Evolutionary conservation across 106 monocot species (phyloP), one percentile per base, ranked within the genome.

Genomic region (Apostasia ramifera): DNA sequence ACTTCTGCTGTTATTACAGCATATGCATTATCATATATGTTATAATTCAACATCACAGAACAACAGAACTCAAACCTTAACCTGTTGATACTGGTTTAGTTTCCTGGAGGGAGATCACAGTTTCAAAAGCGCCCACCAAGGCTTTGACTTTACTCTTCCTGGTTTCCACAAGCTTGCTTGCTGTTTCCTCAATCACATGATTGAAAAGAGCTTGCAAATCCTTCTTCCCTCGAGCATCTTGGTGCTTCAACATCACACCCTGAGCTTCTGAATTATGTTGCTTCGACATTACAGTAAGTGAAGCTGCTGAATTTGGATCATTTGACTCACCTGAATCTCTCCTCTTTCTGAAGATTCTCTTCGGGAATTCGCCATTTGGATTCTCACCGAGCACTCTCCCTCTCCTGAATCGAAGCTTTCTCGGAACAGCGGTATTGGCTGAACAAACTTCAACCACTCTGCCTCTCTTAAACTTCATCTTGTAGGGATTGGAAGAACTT

Each of bases 121-220:
- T 85, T 66, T 94, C 94, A 57, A 94, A 94, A 61, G 87, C 94
- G 38, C 94, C 87, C 7, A 94, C 90, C 71, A 94, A 73, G 6
- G 94, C 90, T 76, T 87, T 90, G 42, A 94, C 94, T 82, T 83
- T 94, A 77, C 87, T 94, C 74, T 90, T 90, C 72, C 87, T 84
- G 6, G 72, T 76, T 67, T 87, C 81, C 43, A 74, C 86, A 63
- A 94, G 89, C 86, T 82, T 94, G 41, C 75, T 90, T 4, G 85
- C 90, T 37, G 87, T 90, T 59, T 87, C 84, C 67, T 94, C 87
- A 47, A 90, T 94, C 38, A 90, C 82, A 69, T 81, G 77, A 79
- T 94, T 94, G 61, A 84, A 81, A 63, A 94, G 68, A 47, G 78
- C 80, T 71, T 85, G 70, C 26, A 26, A 26, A 6, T 57, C 41